phyloP scores from a whole-genome alignment of 2,329 filamentous ascomycete genomes.

The Sporothrix pallida region DNA sequence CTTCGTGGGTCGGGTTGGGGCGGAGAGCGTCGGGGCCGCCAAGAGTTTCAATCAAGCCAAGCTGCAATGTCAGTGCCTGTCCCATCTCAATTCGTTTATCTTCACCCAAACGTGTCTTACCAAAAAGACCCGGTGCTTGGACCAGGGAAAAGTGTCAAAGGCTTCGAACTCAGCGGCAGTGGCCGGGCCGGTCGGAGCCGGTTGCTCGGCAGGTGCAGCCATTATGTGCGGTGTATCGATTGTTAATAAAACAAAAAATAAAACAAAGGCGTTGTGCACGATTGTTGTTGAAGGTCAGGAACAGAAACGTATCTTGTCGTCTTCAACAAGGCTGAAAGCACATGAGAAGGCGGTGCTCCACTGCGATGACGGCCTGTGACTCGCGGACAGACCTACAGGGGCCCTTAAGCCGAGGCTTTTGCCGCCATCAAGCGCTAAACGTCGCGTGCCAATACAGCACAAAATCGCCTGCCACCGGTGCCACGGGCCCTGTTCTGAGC shows the following conservation, averaged over 20 bases:
- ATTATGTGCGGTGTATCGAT: neutral
- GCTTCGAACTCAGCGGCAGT: slow-evolving; percentile 34
- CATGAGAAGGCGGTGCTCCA: slow-evolving; percentile 9
- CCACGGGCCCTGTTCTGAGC: neutral
- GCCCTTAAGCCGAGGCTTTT: slow-evolving; percentile 29
- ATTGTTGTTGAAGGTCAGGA: neutral
- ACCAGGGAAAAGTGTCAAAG: slow-evolving; percentile 40
- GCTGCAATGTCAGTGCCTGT: slow-evolving; percentile 32
- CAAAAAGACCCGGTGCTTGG: slow-evolving; percentile 38
- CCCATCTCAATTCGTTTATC: neutral
- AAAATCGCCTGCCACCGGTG: slow-evolving; percentile 6
- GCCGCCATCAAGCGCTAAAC: slow-evolving; percentile 22
- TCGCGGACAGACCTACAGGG: neutral
- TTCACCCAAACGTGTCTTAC: slow-evolving; percentile 18
- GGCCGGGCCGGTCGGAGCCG: neutral
- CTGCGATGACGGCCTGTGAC: neutral
- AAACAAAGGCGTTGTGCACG: neutral
- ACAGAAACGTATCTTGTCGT: neutral
- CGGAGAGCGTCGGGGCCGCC: slow-evolving; percentile 38
- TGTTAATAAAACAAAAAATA: neutral
- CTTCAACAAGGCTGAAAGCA: slow-evolving; percentile 15
- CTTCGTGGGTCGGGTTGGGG: slow-evolving; percentile 37
- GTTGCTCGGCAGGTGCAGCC: slow-evolving; percentile 21
- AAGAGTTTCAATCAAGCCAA: slow-evolving; percentile 39
- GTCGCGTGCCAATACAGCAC: slow-evolving; percentile 19